Evolutionary conservation across 768 basidiomycete genomes (phyloP), one percentile per base, ranked within the genome.

Genomic region (Xerocomellus dryophilus): DNA sequence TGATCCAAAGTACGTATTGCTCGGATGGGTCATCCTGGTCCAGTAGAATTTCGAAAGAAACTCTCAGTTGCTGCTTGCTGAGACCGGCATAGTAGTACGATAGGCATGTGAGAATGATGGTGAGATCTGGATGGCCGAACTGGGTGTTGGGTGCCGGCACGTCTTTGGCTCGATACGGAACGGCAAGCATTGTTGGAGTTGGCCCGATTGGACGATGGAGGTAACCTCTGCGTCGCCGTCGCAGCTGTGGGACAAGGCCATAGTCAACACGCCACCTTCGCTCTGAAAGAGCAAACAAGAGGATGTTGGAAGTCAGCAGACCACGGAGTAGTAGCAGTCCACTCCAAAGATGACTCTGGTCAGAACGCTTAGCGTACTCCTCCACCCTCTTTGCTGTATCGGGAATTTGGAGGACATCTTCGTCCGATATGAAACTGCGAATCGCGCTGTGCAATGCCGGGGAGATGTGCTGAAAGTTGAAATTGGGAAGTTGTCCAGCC

Each of bases 81-180:
- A 58, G 50, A 2, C 57, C 57, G 0, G n/a, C 1, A 38, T 73
- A 71, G 25, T 73, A 73, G 43, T 74, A 74, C 5, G 61, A 62
- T 9, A 72, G 53, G 40, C 60, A 71, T 0, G 70, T 74, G 14
- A 73, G 64, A 2, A 57, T 35, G 43, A 71, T 61, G 14, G 60
- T 58, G 15, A 74, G 54, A 21, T 73, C 74, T 12, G 72, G 74
- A 38, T 75, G 74, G 11, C 66, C 67, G 18, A 73, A 74, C 36
- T 73, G 66, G 1, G 71, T 66, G 36, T 62, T 54, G 8, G 53
- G 34, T 15, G 70, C 57, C 0, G 73, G 72, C 3, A 64, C 46
- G n/a, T 74, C 74, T 50, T 69, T 73, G 0, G 72, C 72, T 2
- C 66, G 66, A 21, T 71, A 75, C 0, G 73, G 71, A 1, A 74